These are phyloP conservation scores for Paxillus rubicundulus DNA, from an alignment of 768 basidiomycete genomes.

Conservation along the genomic window DNA sequence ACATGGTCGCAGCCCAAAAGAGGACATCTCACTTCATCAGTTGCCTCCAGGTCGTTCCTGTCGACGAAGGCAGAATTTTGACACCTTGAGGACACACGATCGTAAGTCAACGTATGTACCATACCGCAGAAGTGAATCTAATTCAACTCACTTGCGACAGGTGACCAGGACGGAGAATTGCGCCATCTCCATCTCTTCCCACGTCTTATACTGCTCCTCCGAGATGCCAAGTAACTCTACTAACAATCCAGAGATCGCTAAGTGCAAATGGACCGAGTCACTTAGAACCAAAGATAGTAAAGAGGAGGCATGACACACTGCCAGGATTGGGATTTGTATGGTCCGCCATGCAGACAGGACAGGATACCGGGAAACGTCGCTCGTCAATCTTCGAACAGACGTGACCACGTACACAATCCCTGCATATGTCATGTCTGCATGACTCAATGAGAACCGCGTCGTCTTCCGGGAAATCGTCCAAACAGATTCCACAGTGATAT, in stretches of 20 bases:
- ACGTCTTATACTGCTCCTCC: slow-evolving; percentile 40
- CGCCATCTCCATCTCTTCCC: slow-evolving; percentile 46
- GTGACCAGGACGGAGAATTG: slow-evolving; percentile 40
- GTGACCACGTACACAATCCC: slow-evolving; percentile 46
- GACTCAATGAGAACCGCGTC: slow-evolving; percentile 37
- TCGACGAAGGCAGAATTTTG: slow-evolving; percentile 48
- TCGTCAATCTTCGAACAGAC: slow-evolving; percentile 48
- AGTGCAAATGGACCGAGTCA: not conserved
- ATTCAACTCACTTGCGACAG: slow-evolving; percentile 46
- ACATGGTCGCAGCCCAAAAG: slow-evolving; percentile 44
- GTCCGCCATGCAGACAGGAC: slow-evolving; percentile 52
- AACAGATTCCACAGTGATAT: slow-evolving; percentile 56
- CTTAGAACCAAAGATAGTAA: not conserved
- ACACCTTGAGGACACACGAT: slow-evolving; percentile 39
- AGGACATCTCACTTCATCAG: slow-evolving; percentile 48
- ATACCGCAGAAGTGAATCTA: no score
- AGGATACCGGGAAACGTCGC: slow-evolving; percentile 55
- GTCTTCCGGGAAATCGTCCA: slow-evolving; percentile 47
- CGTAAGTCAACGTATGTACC: not conserved
- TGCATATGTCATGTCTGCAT: slow-evolving; percentile 56
- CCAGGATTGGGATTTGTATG: slow-evolving; percentile 28
- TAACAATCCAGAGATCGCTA: slow-evolving; percentile 38
- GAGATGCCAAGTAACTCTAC: slow-evolving; percentile 45
- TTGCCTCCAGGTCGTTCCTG: slow-evolving; percentile 41
- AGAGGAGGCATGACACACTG: slow-evolving; percentile 17